Evolutionary conservation across 192 early-diverging fungal genomes (phyloP).

Genomic region (Umbelopsis vinacea): DNA sequence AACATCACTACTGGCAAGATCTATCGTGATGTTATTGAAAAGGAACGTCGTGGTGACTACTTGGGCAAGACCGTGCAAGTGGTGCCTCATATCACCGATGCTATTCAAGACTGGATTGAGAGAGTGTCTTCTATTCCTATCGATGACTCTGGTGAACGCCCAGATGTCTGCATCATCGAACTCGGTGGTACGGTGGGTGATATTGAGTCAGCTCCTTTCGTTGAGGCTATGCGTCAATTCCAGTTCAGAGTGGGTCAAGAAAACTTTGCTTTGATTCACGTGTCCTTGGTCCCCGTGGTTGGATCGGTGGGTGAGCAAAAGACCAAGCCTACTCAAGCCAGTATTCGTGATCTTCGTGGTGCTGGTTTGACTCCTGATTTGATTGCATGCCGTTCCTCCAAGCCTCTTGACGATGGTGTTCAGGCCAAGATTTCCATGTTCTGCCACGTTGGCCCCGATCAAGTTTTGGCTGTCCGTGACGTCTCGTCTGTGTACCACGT

Average conservation of each 20-base stretch:
- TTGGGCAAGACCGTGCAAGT: constrained; percentile 99
- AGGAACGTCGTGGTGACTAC: constrained; percentile 92
- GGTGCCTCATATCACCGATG: constrained; percentile 97
- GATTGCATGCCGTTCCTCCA: constrained; percentile 93
- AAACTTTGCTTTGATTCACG: constrained; percentile 98
- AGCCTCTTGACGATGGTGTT: constrained; percentile 84
- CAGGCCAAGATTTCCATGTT: constrained; percentile 97
- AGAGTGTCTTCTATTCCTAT: constrained; percentile 90
- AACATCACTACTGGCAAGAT: constrained; percentile 99
- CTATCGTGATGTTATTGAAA: constrained; percentile 94
- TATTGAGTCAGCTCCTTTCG: constrained; percentile 98
- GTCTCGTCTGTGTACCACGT: constrained; percentile 97
- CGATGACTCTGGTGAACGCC: constrained; percentile 76
- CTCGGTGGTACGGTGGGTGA: constrained; percentile 98
- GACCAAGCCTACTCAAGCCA: constrained; percentile 99
- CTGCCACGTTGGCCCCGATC: constrained; percentile 94
- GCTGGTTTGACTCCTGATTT: constrained; percentile 94
- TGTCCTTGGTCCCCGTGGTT: constrained; percentile 95
- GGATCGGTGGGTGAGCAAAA: constrained; percentile 99
- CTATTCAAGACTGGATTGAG: constrained; percentile 98
- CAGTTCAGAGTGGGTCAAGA: constrained; percentile 98
- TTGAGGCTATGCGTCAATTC: constrained; percentile 99
- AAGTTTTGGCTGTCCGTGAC: constrained; percentile 95
- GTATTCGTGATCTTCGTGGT: constrained; percentile 92
- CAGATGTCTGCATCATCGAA: constrained; percentile 98